Conservation (phyloP, 2,329 filamentous ascomycete genomes). For the Aspergillus novoparasiticus region DNA sequence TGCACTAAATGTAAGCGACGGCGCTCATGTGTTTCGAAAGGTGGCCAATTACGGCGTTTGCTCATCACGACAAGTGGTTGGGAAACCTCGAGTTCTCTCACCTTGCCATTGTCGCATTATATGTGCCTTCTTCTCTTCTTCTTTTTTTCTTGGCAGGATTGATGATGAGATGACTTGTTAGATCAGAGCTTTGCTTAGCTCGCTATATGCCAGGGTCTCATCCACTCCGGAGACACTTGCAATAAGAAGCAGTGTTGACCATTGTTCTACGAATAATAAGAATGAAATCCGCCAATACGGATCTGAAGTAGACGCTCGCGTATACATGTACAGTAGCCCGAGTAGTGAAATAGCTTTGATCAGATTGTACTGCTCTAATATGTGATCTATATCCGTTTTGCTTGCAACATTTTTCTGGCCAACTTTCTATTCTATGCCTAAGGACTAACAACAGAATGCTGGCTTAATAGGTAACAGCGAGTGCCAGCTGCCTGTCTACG, state of each 20-base stretch:
- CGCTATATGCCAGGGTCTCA: background rate
- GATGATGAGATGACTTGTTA: slow-evolving; percentile 33
- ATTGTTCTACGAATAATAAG: slow-evolving; percentile 5
- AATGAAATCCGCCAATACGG: slow-evolving; percentile 10
- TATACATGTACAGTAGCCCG: background rate
- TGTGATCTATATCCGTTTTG: no score
- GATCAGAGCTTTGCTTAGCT: slow-evolving; percentile 9
- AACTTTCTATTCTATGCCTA: no score
- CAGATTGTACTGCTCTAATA: no score
- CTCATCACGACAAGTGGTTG: slow-evolving; percentile 13
- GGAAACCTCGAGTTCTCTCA: slow-evolving; percentile 2
- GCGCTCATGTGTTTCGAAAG: slow-evolving; percentile 34
- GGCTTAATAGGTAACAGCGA: no score
- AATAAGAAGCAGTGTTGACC: slow-evolving; percentile 1
- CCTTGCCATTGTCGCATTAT: slow-evolving; percentile 12
- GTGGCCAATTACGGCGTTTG: slow-evolving; percentile 25
- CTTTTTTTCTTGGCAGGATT: slow-evolving; percentile 20
- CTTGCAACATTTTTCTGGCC: no score
- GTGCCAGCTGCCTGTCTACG: no score
- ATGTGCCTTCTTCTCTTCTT: slow-evolving; percentile 7
- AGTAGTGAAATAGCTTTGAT: no score
- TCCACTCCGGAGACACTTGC: slow-evolving; percentile 1
- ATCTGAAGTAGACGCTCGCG: slow-evolving; percentile 9
- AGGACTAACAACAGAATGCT: no score
- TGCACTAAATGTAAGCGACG: slow-evolving; percentile 31